Evolutionary conservation across 139 green algal genomes (phyloP), one percentile per base, ranked within the genome.

Genomic region (Chlorella vulgaris): DNA sequence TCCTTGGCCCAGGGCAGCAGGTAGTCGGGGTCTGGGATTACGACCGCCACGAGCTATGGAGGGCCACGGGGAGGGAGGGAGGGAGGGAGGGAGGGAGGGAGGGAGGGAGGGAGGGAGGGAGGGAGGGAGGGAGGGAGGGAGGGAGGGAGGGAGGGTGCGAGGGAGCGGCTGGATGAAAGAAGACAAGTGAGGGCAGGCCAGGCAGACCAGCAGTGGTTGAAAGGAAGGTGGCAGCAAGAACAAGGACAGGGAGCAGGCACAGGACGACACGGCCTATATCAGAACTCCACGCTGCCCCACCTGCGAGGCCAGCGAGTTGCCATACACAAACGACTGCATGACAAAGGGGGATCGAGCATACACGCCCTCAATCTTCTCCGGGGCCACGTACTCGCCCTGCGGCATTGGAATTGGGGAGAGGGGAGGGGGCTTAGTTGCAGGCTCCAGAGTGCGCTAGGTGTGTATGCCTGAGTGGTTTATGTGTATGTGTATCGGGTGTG

Each of bases 311-410:
- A 98, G 86, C 40, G 86, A 94, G 89, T 98, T 92, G 33, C 95
- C 95, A 80, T 97, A 96, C 62, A 98, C 95, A 88, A 97, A 98
- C 0, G 82, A 82, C 86, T 98, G 93, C 40, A 87, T 67, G 19
- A 98, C 88, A 66, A 97, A 81, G 0, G 91, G 88, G 33, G 74
- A 95, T 70, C 95, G 84, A 2, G 71, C 76, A 86, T 97, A 98
- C 21, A 97, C 91, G 75, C 94, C 95, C 83, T 99, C 97, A 38
- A 99, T 96, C 90, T 99, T 99, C 86, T 99, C 97, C 1, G 96
- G 95, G 5, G 97, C 96, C 24, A 99, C 92, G 89, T 99, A 99
- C 90, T 99, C 96, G 40, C 80, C 76, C 80, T 83, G 77, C 65
- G 42, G 22, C 18, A 0, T 0, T n/a, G 5, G 60, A n/a, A 4